Conservation (phyloP, 345 rosid species). For the Luvunga scandens region DNA sequence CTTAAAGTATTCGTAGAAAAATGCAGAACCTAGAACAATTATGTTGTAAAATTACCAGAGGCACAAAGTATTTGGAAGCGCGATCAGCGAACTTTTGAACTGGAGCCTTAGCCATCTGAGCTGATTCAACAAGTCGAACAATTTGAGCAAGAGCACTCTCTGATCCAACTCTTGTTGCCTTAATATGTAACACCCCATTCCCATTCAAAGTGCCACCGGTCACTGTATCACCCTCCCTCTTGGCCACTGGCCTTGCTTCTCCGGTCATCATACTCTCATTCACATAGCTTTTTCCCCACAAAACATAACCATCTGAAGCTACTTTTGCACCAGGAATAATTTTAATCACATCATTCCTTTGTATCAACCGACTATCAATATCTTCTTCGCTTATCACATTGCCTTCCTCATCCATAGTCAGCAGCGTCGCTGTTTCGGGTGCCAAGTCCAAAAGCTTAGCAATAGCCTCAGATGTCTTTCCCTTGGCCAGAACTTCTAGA, state of each 20-base stretch:
- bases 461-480: slow-evolving; percentile 89
- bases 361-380: slow-evolving; percentile 78
- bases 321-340: slow-evolving; percentile 71
- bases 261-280: slow-evolving; percentile 84
- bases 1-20: neutral
- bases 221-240: slow-evolving; percentile 74
- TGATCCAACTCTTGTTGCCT: slow-evolving; percentile 83
- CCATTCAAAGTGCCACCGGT: slow-evolving; percentile 91
- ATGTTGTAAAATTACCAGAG: slow-evolving; percentile 48
- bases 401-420: slow-evolving; percentile 58
- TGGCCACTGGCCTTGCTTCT: slow-evolving; percentile 70
- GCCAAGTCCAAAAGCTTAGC: slow-evolving; percentile 90
- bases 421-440: slow-evolving; percentile 66
- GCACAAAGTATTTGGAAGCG: slow-evolving; percentile 81
- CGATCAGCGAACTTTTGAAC: slow-evolving; percentile 95
- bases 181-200: slow-evolving; percentile 79
- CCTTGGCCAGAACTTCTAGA: slow-evolving; percentile 81
- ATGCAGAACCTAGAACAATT: neutral
- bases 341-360: slow-evolving; percentile 77
- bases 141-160: slow-evolving; percentile 92
- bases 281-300: slow-evolving; percentile 72
- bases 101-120: slow-evolving; percentile 97
- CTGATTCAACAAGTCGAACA: slow-evolving; percentile 90
- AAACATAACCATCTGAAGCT: slow-evolving; percentile 65
- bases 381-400: slow-evolving; percentile 67